Base-by-base conservation (phyloP, 805 yeast genomes). In the Metschnikowia kunwiensis region DNA sequence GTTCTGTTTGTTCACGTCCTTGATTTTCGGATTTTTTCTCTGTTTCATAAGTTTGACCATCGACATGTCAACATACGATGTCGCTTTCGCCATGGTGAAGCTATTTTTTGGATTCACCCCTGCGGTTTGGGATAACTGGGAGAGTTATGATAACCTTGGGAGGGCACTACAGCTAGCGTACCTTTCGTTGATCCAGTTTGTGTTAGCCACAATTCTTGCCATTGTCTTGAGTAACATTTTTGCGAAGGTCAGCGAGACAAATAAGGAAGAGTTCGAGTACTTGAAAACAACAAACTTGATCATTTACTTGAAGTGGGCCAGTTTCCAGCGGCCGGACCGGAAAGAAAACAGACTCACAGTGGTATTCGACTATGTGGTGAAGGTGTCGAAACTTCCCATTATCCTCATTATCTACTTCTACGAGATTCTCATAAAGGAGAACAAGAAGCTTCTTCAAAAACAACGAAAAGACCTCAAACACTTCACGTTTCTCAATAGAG, bases 91-190 rank as follows among this genome's bases (percentile, higher is more conserved):
- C 40, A 62, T 75, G 63, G 53, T 75, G 29, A 72, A 74, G 50
- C 60, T 76, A 3, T 65, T 76, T 42, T 75, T 75, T 50, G 81
- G 81, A 0, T 76, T 72, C 50, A 76, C 81, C 1, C 80, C 81
- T 0, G 74, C 79, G 0, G 80, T 76, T 3, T 76, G 81, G 81
- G 63, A 65, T 30, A 71, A 69, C 36, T 75, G 80, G 80, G 55
- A 60, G 24, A 58, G 62, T 34, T 76, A 72, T 46, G 67, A 74
- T 26, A 44, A 56, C 1, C 51, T 74, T 26, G 81, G 81, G 0
- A 60, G 71, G 24, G 44, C 56, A n/a, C 61, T 74, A 15, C 68
- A 72, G 39, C 60, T 76, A 50, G 61, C 71, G n/a, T 76, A 72
- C 48, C 60, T 76, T 18, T 75, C 75, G 42, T 60, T 75, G 43